Percentiles rank a stretch among this genome's conserved stretches.
Conservation (phyloP, 2,329 filamentous ascomycete species). For the Pseudogymnoascus sp. region DNA sequence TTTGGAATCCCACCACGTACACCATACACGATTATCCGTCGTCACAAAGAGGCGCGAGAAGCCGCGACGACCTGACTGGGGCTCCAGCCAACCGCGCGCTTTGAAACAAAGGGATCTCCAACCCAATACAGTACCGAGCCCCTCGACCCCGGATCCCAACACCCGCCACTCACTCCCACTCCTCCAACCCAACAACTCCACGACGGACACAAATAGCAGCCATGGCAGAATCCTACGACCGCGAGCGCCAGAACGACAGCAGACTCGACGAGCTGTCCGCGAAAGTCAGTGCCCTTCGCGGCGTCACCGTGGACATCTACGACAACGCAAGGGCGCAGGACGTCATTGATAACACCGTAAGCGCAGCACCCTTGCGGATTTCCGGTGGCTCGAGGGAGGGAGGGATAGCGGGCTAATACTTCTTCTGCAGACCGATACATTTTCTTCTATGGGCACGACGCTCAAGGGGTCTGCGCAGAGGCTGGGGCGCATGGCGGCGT, state of each 20-base stretch:
- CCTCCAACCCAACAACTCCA: neutral
- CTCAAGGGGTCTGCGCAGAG: slow-evolving; percentile 77
- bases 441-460: slow-evolving; percentile 75
- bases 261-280: slow-evolving; percentile 82
- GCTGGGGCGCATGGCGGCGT: slow-evolving; percentile 80
- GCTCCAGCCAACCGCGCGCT: slow-evolving; percentile 2
- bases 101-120: slow-evolving; percentile 3
- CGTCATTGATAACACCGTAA: slow-evolving; percentile 78
- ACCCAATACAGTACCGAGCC: neutral
- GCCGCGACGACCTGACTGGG: slow-evolving; percentile 6
- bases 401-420: slow-evolving; percentile 9
- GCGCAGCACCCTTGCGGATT: slow-evolving; percentile 21
- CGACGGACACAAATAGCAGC: slow-evolving; percentile 14
- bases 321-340: slow-evolving; percentile 85
- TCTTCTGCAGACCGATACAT: slow-evolving; percentile 64
- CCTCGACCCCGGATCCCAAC: neutral
- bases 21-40: neutral
- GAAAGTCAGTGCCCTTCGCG: slow-evolving; percentile 86
- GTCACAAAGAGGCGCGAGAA: slow-evolving; percentile 1
- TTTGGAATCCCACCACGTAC: neutral
- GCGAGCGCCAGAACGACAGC: slow-evolving; percentile 86
- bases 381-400: neutral
- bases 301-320: slow-evolving; percentile 96
- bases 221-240: slow-evolving; percentile 73
- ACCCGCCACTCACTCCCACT: neutral